Evolutionary conservation across 1,139 yeast species (phyloP).

Genomic region (Groenewaldozyma sp.): DNA sequence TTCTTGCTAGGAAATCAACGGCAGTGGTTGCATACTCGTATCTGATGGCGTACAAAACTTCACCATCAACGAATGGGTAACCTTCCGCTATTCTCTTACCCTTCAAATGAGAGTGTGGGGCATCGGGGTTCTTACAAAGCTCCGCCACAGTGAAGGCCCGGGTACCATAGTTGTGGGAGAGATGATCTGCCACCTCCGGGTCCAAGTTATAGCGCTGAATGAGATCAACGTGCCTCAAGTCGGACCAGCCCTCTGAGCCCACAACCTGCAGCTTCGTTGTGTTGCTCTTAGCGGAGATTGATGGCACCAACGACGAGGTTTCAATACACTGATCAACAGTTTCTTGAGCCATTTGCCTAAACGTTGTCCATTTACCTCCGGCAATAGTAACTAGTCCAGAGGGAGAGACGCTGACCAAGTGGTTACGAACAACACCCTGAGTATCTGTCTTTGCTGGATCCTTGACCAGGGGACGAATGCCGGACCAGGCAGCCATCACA

Average conservation of each 20-base stretch:
- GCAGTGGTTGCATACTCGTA: slow-evolving; percentile 87
- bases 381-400: slow-evolving; percentile 80
- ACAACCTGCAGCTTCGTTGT: slow-evolving; percentile 55
- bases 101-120: slow-evolving; percentile 17
- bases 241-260: slow-evolving; percentile 64
- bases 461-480: slow-evolving; percentile 88
- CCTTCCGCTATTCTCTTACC: slow-evolving; percentile 39
- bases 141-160: slow-evolving; percentile 65
- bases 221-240: slow-evolving; percentile 67
- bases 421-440: slow-evolving; percentile 86
- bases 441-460: slow-evolving; percentile 59
- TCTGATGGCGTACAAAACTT: slow-evolving; percentile 69
- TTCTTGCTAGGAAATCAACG: slow-evolving; percentile 82
- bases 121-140: slow-evolving; percentile 32
- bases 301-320: slow-evolving; percentile 36
- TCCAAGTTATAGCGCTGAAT: slow-evolving; percentile 73
- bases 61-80: slow-evolving; percentile 90
- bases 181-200: slow-evolving; percentile 69
- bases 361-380: slow-evolving; percentile 98
- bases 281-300: slow-evolving; percentile 42
- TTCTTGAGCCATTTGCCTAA: slow-evolving; percentile 96
- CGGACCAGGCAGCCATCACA: slow-evolving; percentile 93
- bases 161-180: slow-evolving; percentile 82
- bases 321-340: slow-evolving; percentile 70
- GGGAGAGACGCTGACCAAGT: slow-evolving; percentile 62